Percentiles rank a stretch among this genome's conserved stretches.
phyloP scores from a whole-genome alignment of 352 stramenopile species.

The Pythium volutum region DNA sequence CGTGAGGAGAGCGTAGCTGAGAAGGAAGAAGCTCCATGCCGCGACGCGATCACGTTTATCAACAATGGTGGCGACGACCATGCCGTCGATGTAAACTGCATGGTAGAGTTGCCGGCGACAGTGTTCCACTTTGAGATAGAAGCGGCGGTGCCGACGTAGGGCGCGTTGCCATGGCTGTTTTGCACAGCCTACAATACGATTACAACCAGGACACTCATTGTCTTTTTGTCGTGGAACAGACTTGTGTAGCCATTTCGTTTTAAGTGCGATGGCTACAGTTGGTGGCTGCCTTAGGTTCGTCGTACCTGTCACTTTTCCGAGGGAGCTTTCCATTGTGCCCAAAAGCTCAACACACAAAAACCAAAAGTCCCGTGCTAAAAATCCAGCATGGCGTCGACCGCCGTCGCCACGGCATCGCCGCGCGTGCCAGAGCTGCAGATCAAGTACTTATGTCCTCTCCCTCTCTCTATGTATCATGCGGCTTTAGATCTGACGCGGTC shows the following conservation, averaged over 20 bases:
- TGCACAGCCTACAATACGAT: too few relatives aligned
- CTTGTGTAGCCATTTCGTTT: conserved; percentile 13
- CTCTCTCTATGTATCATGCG: neutral
- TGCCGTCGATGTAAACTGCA: conserved; percentile 17
- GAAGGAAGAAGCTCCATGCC: conserved; percentile 9
- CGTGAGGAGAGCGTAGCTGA: conserved; percentile 6
- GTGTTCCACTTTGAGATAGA: conserved; percentile 6
- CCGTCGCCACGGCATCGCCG: neutral
- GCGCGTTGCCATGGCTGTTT: too few relatives aligned
- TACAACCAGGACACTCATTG: too few relatives aligned
- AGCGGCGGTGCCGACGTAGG: neutral
- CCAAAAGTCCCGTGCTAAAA: neutral
- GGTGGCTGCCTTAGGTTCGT: conserved; percentile 9
- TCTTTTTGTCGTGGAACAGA: too few relatives aligned
- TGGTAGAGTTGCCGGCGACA: conserved; percentile 5
- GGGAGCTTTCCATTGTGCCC: conserved; percentile 1
- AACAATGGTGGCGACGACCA: conserved; percentile 15
- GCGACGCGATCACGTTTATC: conserved; percentile 27
- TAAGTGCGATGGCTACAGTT: neutral
- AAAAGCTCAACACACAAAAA: neutral
- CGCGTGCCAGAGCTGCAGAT: conserved; percentile 45
- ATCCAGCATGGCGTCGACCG: neutral
- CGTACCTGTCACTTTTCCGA: conserved; percentile 4
- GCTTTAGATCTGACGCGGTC: neutral
- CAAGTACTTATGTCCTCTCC: conserved; percentile 36